Base-by-base conservation (phyloP, 306 rosid genomes). In the Malus asiatica region DNA sequence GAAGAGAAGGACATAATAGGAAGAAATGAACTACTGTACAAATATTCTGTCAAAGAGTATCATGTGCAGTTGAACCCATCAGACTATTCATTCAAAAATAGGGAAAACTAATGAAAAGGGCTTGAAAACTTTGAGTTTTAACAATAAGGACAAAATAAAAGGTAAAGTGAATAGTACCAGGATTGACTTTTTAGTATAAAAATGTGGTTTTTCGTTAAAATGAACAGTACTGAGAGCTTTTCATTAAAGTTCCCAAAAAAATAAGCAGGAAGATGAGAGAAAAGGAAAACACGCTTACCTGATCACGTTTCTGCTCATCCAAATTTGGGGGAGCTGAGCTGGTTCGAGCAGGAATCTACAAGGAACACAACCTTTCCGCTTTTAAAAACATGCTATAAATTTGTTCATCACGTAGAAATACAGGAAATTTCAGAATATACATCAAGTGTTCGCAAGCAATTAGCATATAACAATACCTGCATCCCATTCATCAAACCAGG, bases 281-380 rank as follows among this genome's bases (percentile, higher is more conserved):
- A 20, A 68, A 62, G 55, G 55, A 8, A 38, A 72, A 27, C 18
- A 74, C 22, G 59, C 73, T 77, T 68, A 93, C 99, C 90, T 93
- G 98, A 58, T 87, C 96, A 67, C 83, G 87, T 84, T 89, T 89
- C 86, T 92, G 99, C 84, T 96, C 98, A 72, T 90, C 97, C 84
- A 96, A 78, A 89, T 93, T 93, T 55, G 99, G 98, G 77, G 99
- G 99, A 35, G 97, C 98, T 76, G 99, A 96, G 88, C 88, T 91
- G 25, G 99, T 96, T 65, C 98, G 90, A 75, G 97, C 93, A 61
- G 98, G 98, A 84, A 96, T 80, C 99, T 96, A 86, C 76, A 83
- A 64, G 66, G 46, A 65, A 58, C 48, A 69, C 27, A 60, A 65
- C 46, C 55, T 52, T 60, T 46, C 53, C 27, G 40, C 70, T n/a